Evolutionary conservation across 2,329 filamentous ascomycete species (phyloP), one percentile per base, ranked within the genome.

Genomic region (Hypoxylon sp.): DNA sequence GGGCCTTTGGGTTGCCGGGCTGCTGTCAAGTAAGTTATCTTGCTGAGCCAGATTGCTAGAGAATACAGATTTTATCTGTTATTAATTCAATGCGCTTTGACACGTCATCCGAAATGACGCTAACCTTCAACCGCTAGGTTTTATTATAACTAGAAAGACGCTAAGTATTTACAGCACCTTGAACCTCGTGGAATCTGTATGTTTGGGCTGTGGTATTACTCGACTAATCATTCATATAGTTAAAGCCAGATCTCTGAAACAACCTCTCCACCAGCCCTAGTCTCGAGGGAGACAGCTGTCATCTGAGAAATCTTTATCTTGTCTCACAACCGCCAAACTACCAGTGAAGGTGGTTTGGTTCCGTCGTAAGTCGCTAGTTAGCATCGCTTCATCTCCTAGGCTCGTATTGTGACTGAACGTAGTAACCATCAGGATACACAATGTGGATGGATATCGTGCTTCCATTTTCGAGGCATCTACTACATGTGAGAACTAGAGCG

Each of bases 11-110:
- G 2, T 6, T 21, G 15, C 29, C 17, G 27, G 17, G 27, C 10
- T 46, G 47, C n/a, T 13, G 27, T 31, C n/a, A 32, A n/a, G 62
- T 60, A 54, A 55, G 55, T 55, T 17, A 29, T 29, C 51, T 56
- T 63, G 32, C 44, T 32, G 31, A 37, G 48, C 19, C 50, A 51
- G 46, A 15, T 48, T 50, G 19, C 15, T 58, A 51, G 56, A 29
- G 31, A 59, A 59, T 55, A 39, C n/a, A 42, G 19, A 44, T 29
- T 24, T 8, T 56, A 47, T 39, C 27, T n/a, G 19, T n/a, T 4
- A 55, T 47, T 24, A 62, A 48, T 54, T 10, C 58, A 32, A 51
- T 55, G 21, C 6, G 24, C 24, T 51, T 21, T 54, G 21, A 44
- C 32, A 39, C 35, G 44, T 3, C 29, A 10, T 67, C 35, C 7